phyloP scores from a whole-genome alignment of 2,329 filamentous ascomycete species.

The Magnaporthiopsis rhizophila region DNA sequence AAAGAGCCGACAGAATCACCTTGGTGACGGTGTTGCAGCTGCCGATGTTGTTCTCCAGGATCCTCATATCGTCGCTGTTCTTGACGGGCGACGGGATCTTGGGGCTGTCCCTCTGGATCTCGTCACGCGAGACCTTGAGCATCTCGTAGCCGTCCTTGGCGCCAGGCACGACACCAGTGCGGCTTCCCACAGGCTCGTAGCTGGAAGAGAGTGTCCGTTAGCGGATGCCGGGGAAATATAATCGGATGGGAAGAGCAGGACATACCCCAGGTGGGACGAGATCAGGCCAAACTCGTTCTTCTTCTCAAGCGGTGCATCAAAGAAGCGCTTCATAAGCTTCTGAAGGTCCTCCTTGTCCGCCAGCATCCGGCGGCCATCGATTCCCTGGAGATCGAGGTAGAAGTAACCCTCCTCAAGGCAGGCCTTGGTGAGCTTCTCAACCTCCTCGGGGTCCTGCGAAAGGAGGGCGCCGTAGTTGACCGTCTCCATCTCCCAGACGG shows the following conservation, averaged over 20 bases:
- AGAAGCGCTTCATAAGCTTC: conserved; percentile 48
- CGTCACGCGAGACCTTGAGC: conserved; percentile 43
- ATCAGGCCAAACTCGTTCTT: conserved; percentile 51
- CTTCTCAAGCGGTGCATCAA: conserved; percentile 40
- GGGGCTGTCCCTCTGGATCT: conserved; percentile 38
- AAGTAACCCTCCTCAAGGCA: conserved; percentile 47
- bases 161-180: conserved; percentile 36
- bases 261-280: conserved; percentile 42
- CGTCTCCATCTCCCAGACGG: conserved; percentile 43
- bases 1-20: conserved; percentile 41
- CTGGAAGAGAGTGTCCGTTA: conserved; percentile 11
- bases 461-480: conserved; percentile 43
- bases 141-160: conserved; percentile 46
- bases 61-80: conserved; percentile 36
- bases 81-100: conserved; percentile 39
- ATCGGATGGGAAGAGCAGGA: neutral
- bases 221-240: neutral
- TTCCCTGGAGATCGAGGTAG: conserved; percentile 44
- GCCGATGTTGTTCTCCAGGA: conserved; percentile 41
- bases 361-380: conserved; percentile 45
- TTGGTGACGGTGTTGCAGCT: conserved; percentile 43
- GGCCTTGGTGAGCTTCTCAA: conserved; percentile 40
- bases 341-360: conserved; percentile 44
- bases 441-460: conserved; percentile 44
- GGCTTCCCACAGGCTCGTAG: conserved; percentile 41